Conservation (phyloP, 768 basidiomycete species). For the Arthromyces matolae region DNA sequence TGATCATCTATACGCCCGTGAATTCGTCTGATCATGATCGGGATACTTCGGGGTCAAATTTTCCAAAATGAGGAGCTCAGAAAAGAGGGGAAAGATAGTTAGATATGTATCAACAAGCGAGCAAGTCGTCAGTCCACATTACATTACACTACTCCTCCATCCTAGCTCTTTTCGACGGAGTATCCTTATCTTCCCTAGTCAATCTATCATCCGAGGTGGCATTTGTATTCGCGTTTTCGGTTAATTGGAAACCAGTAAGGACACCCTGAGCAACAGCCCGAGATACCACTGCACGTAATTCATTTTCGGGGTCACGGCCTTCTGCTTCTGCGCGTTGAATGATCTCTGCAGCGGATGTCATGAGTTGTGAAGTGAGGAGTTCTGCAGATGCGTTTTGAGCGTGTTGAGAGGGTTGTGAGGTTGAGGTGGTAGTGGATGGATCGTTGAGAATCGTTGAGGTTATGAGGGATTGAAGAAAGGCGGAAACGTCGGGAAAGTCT, state of each 20-base stretch:
- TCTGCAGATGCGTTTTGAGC: constrained; percentile 69
- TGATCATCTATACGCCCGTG: not conserved
- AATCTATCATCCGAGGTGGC: no score
- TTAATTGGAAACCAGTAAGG: constrained; percentile 54
- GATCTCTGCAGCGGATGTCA: constrained; percentile 64
- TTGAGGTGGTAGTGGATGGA: constrained; percentile 16
- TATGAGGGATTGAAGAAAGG: constrained; percentile 48
- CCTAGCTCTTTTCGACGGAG: constrained; percentile 33
- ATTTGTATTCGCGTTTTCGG: no score
- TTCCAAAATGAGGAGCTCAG: not conserved
- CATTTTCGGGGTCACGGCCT: constrained; percentile 64
- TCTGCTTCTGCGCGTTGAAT: constrained; percentile 51
- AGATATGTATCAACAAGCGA: no score
- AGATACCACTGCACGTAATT: constrained; percentile 59
- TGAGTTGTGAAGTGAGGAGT: constrained; percentile 60
- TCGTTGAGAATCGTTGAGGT: constrained; percentile 14
- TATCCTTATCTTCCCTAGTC: constrained; percentile 26
- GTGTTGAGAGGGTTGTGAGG: constrained; percentile 52
- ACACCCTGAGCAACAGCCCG: constrained; percentile 67
- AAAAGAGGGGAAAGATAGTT: constrained; percentile 1
- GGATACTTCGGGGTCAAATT: no score
- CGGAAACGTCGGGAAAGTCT: constrained; percentile 67
- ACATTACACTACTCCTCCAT: no score
- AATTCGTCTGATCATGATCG: constrained; percentile 4
- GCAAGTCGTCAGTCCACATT: no score